Evolutionary conservation across 345 rosid genomes (phyloP), one percentile per base, ranked within the genome.

Genomic region (Eucalyptus curtisii): DNA sequence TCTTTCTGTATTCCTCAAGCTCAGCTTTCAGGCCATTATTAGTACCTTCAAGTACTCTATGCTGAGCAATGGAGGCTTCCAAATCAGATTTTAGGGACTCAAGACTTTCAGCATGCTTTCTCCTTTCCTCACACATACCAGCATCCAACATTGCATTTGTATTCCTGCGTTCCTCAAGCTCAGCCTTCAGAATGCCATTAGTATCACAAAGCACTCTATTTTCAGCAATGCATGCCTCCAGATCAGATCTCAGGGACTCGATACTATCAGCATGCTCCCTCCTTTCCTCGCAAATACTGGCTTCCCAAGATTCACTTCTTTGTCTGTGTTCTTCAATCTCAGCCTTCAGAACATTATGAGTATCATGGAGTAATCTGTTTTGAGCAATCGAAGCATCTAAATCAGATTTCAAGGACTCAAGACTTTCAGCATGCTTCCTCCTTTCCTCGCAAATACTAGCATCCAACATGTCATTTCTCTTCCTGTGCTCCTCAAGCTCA

Each of bases 371-470:
- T 37, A 76, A 49, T 90, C 66, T 55, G 79, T 90, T 88, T 88
- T 90, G 87, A 31, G 87, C 81, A 86, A 71, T 82, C 11, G 87
- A 86, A 42, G 88, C 89, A 57, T 88, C 86, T 59, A 90, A 86
- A 86, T 90, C 91, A 79, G 86, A 48, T 55, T 85, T 57, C 27
- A 86, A 16, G 25, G 87, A 76, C 25, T 88, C 84, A 3, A 89
- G 89, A 37, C 50, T 40, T 76, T 40, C 84, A 40, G 30, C 30
- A 76, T 76, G 47, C 47, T 40, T 40, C 11, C 84, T 76, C 47
- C 84, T 76, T 40, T 76, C 84, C 47, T 95, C 96, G 50, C 59
- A 86, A 86, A 84, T 53, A 86, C 89, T 88, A 90, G 87, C 89
- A 86, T 90, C 94, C 88, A 42, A 13, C 22, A 20, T 48, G 20